phyloP scores from a whole-genome alignment of 2,329 filamentous ascomycete species.

The Pseudogymnoascus sp. region DNA sequence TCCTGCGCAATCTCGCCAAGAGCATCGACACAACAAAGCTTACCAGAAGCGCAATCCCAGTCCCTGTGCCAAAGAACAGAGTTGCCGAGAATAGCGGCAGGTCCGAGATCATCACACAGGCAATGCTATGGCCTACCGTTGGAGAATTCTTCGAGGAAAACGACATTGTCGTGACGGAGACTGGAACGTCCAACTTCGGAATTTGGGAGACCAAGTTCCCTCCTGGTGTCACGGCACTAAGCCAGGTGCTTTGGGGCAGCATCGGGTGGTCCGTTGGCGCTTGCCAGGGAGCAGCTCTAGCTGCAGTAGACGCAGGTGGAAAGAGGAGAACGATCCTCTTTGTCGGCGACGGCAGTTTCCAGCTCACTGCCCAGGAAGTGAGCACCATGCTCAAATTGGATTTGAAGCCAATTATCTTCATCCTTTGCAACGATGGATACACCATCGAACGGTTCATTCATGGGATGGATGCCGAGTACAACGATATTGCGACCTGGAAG shows the following conservation, averaged over 20 bases:
- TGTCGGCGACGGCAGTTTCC: constrained; percentile 83
- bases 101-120: constrained; percentile 53
- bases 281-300: constrained; percentile 65
- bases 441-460: constrained; percentile 88
- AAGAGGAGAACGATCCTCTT: constrained; percentile 67
- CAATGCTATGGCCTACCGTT: constrained; percentile 71
- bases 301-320: constrained; percentile 55
- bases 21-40: constrained; percentile 53
- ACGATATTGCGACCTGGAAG: constrained; percentile 72
- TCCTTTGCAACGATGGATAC: constrained; percentile 83
- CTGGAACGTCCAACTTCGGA: constrained; percentile 81
- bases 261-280: constrained; percentile 61
- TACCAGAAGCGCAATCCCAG: constrained; percentile 34
- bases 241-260: constrained; percentile 67
- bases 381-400: constrained; percentile 74
- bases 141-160: constrained; percentile 64
- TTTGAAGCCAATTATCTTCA: constrained; percentile 73
- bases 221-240: constrained; percentile 68
- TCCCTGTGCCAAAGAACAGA: constrained; percentile 49
- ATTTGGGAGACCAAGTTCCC: constrained; percentile 83
- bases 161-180: constrained; percentile 81
- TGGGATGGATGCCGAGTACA: constrained; percentile 72
- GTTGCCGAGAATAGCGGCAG: constrained; percentile 37
- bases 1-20: constrained; percentile 64
- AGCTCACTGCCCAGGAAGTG: constrained; percentile 77